A percentile compares a stretch with the other conserved stretches of the same genome.
Evolutionary conservation across 805 yeast genomes (phyloP).

Genomic region (Candida taoyuanica): DNA sequence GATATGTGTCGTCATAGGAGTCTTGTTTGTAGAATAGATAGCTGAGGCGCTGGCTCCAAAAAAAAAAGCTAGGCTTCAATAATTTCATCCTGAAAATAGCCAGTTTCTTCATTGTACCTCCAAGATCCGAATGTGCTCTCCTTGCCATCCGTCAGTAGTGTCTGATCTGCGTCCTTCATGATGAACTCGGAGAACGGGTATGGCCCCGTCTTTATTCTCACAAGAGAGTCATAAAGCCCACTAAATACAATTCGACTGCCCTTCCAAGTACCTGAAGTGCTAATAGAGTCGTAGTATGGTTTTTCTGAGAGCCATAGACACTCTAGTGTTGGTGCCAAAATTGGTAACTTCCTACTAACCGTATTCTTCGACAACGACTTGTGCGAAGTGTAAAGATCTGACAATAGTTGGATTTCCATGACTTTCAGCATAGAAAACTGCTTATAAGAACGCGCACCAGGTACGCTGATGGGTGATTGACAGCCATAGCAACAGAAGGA

Average conservation of each 20-base stretch:
- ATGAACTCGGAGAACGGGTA: slow-evolving; percentile 3
- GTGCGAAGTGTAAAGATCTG: background rate
- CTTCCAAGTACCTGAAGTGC: background rate
- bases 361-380: background rate
- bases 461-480: background rate
- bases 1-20: no score
- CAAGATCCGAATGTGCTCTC: slow-evolving; percentile 3
- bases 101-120: slow-evolving; percentile 4
- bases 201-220: slow-evolving; percentile 3
- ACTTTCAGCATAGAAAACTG: background rate
- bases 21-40: background rate
- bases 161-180: slow-evolving; percentile 2
- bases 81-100: slow-evolving; percentile 1
- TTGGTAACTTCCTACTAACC: slow-evolving; percentile 2
- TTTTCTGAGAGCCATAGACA: slow-evolving; percentile 7
- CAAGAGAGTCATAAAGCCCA: slow-evolving; percentile 1
- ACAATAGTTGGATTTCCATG: background rate
- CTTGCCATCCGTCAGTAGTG: slow-evolving; percentile 1
- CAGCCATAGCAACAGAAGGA: background rate
- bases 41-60: background rate
- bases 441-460: background rate
- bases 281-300: background rate
- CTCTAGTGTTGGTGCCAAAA: slow-evolving; percentile 4
- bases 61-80: background rate
- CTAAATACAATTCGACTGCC: slow-evolving; percentile 2